Conservation (phyloP, 2,329 filamentous ascomycete genomes). For the Cytospora piceicola region DNA sequence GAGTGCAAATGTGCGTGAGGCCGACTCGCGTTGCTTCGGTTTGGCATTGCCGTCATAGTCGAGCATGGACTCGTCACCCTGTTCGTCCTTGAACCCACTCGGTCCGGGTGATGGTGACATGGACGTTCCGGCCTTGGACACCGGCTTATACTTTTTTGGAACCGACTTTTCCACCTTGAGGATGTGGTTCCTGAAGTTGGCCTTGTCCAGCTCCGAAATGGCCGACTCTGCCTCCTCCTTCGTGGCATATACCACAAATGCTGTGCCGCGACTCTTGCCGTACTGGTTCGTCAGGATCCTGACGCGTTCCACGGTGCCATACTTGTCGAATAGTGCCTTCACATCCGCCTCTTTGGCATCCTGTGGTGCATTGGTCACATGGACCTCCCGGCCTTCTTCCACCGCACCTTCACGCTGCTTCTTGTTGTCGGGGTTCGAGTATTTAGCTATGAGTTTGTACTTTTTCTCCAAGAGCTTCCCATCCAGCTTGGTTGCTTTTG, state of each 20-base stretch:
- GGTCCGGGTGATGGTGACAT: conserved; percentile 42
- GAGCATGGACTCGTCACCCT: conserved; percentile 47
- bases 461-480: conserved; percentile 70
- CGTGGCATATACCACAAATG: conserved; percentile 76
- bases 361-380: conserved; percentile 71
- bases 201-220: conserved; percentile 70
- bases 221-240: conserved; percentile 70
- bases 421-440: conserved; percentile 80
- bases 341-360: conserved; percentile 70
- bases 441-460: conserved; percentile 73
- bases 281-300: conserved; percentile 70
- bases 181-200: conserved; percentile 69
- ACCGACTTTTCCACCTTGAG: conserved; percentile 68
- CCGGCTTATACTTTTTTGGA: conserved; percentile 59
- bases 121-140: conserved; percentile 47
- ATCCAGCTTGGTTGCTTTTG: conserved; percentile 73
- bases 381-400: conserved; percentile 86
- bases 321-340: conserved; percentile 70
- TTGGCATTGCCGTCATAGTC: conserved; percentile 34
- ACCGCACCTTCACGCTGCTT: conserved; percentile 79
- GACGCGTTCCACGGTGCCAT: conserved; percentile 74
- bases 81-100: conserved; percentile 37
- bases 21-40: conserved; percentile 31
- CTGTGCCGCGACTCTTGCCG: conserved; percentile 75
- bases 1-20: conserved; percentile 67